These are phyloP conservation scores for Articulospora tetracladia DNA, from an alignment of 495 filamentous ascomycete genomes.

Conservation along the genomic window DNA sequence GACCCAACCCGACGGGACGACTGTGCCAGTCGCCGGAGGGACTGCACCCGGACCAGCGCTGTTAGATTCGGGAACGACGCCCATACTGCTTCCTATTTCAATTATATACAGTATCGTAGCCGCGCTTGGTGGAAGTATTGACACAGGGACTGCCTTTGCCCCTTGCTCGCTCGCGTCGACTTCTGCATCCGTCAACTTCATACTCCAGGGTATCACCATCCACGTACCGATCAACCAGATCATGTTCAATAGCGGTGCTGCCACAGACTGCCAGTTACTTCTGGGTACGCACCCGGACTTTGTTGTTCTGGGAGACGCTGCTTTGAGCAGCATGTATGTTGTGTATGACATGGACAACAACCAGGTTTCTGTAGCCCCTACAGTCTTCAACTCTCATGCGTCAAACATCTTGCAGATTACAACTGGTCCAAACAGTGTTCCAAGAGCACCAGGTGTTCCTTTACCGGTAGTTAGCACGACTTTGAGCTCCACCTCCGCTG, in stretches of 20 bases:
- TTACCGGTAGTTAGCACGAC: not conserved
- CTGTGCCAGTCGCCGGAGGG: not conserved
- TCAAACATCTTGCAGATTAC: slow-evolving; percentile 70
- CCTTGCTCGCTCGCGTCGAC: not conserved
- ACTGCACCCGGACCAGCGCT: not conserved
- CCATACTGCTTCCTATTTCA: not conserved
- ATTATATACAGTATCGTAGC: not conserved
- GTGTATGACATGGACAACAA: slow-evolving; percentile 89
- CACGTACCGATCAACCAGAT: slow-evolving; percentile 71
- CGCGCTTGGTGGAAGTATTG: not conserved
- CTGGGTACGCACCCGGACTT: slow-evolving; percentile 27
- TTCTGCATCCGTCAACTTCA: slow-evolving; percentile 42
- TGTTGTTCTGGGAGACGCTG: slow-evolving; percentile 82
- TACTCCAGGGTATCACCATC: slow-evolving; percentile 57
- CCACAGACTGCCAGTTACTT: slow-evolving; percentile 57
- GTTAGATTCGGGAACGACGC: not conserved
- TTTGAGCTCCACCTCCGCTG: not conserved
- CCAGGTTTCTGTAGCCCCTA: slow-evolving; percentile 78
- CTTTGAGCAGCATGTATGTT: slow-evolving; percentile 84
- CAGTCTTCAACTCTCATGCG: slow-evolving; percentile 68
- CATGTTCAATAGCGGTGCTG: slow-evolving; percentile 55
- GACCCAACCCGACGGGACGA: not conserved
- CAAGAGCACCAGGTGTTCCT: slow-evolving; percentile 26
- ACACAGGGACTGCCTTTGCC: not conserved
- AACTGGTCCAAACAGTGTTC: slow-evolving; percentile 55